Conservation (phyloP, 306 rosid genomes). For the Cucurbita maxima region DNA sequence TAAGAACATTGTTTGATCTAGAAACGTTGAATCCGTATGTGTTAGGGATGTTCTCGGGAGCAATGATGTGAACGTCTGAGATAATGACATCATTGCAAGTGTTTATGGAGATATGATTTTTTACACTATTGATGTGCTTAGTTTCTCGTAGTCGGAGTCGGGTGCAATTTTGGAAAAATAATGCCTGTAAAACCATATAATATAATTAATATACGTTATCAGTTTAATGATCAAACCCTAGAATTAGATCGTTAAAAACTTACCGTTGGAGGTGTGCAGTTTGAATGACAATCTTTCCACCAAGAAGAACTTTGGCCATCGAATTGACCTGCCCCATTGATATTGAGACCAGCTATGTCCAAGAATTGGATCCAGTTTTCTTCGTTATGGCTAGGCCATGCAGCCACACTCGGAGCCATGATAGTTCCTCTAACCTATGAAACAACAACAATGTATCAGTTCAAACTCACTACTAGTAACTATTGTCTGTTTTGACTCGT, state of each 20-base stretch:
- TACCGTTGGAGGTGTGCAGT: not conserved
- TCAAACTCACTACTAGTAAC: no score
- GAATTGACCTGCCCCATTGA: constrained; percentile 7
- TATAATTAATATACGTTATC: not conserved
- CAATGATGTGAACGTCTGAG: not conserved
- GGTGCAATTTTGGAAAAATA: not conserved
- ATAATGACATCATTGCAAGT: not conserved
- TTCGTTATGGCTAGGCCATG: not conserved
- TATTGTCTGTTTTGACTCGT: no score
- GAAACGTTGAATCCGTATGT: constrained; percentile 14
- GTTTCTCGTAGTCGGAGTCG: not conserved
- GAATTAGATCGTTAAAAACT: not conserved
- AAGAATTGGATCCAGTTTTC: not conserved
- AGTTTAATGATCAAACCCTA: not conserved
- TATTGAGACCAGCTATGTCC: not conserved
- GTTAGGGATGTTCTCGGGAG: constrained; percentile 11
- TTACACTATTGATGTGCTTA: constrained; percentile 2
- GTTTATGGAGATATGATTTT: not conserved
- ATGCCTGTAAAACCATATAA: not conserved
- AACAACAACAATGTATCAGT: no score
- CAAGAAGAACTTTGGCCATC: constrained; percentile 8
- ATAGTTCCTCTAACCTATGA: constrained; percentile 4
- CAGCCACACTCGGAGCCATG: not conserved
- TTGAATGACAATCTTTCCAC: not conserved
- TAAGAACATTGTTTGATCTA: not conserved